Conservation (phyloP, 1,284 basidiomycete species). For the Termitomyces sp. region DNA sequence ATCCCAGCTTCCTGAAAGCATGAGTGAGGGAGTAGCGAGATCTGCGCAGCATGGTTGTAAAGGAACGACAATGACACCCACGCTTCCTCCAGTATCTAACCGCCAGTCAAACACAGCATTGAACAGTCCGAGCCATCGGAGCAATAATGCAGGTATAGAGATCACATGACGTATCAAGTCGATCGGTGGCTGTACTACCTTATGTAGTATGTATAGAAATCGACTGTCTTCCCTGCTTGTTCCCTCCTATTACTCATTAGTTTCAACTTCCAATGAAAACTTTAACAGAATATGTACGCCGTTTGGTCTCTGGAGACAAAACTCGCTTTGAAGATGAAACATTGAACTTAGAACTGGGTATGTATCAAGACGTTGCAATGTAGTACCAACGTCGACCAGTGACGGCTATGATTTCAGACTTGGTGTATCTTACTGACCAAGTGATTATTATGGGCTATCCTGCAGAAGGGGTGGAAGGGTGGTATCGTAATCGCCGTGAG, state of each 20-base stretch:
- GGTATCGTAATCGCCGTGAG: conserved; percentile 78
- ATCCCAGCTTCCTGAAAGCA: background rate
- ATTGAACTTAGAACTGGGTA: conserved; percentile 30
- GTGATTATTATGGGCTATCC: conserved; percentile 92
- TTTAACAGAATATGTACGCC: conserved; percentile 57
- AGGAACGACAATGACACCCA: background rate
- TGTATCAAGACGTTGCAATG: background rate
- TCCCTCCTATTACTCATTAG: no score
- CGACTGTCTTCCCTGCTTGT: no score
- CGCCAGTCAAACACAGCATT: background rate
- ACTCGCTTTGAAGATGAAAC: conserved; percentile 70
- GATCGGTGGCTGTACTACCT: background rate
- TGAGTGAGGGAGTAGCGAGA: background rate
- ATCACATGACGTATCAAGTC: background rate
- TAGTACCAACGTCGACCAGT: no score
- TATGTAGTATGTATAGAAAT: no score
- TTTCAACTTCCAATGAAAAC: background rate
- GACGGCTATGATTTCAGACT: conserved; percentile 38
- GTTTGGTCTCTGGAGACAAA: conserved; percentile 71
- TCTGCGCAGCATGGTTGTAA: background rate
- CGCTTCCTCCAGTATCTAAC: background rate
- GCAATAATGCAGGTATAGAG: background rate
- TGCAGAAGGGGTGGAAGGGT: conserved; percentile 71
- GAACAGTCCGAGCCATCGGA: background rate
- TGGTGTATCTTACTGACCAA: conserved; percentile 78